Percentiles rank a stretch among this genome's conserved stretches.
phyloP scores from a whole-genome alignment of 23 red algal genomes.

The Gracilaria gracilis region DNA sequence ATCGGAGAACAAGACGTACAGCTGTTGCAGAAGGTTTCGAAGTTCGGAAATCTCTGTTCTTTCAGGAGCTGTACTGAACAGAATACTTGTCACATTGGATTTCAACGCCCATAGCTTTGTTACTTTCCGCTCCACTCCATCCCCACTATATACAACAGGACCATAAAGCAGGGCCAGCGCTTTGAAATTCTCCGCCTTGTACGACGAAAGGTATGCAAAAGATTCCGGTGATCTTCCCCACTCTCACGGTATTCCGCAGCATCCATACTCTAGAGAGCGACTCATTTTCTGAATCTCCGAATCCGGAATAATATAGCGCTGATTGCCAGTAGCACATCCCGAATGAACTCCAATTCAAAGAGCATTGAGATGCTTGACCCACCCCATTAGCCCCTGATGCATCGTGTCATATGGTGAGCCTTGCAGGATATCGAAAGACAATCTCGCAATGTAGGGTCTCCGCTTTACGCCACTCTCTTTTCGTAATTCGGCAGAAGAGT shows the following conservation, averaged over 20 bases:
- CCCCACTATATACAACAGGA: not conserved
- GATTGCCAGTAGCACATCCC: no score
- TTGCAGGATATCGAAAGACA: not conserved
- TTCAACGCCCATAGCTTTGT: not conserved
- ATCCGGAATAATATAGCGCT: no score
- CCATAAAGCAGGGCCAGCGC: not conserved
- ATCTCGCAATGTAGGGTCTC: not conserved
- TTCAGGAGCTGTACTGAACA: not conserved
- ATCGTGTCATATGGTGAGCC: not conserved
- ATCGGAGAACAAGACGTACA: not conserved
- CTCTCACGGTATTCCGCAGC: not conserved
- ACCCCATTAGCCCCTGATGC: not conserved
- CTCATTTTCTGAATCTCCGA: no score
- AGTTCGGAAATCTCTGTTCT: no score
- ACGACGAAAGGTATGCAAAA: not conserved
- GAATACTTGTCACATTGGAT: not conserved
- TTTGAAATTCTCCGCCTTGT: slow-evolving; percentile 23
- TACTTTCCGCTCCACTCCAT: not conserved
- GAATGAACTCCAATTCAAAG: not conserved
- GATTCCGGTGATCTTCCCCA: not conserved
- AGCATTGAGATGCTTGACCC: not conserved
- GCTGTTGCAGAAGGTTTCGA: not conserved
- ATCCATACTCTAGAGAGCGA: no score
- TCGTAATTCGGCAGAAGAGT: not conserved
- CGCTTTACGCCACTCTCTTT: not conserved